Evolutionary conservation across 176 grass and related monocot species (phyloP), one percentile per base, ranked within the genome.

Genomic region (Oryza officinalis): DNA sequence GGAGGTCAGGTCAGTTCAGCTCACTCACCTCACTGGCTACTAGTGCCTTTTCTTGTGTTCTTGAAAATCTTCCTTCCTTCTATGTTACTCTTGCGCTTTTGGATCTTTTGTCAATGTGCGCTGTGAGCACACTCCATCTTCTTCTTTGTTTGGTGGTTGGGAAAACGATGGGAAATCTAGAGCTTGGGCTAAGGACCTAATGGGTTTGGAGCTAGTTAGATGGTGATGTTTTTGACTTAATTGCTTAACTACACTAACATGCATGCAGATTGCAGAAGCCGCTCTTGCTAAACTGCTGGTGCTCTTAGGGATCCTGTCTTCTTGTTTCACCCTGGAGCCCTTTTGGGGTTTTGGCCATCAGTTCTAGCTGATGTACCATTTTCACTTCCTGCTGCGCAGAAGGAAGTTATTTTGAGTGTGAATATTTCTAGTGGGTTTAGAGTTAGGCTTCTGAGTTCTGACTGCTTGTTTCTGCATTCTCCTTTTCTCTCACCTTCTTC

Each of bases 81-180:
- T 18, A 65, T 75, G 14, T 12, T 76, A 37, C 79, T 60, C 78
- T 27, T 47, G 15, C 79, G 67, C 33, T 69, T 27, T 45, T 40
- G 35, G 44, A 83, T 83, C 47, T 69, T 74, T 44, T 79, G 63
- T 81, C 50, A 41, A 46, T 64, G 10, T 63, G 75, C 8, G 37
- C 64, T 70, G 33, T 30, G 65, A 65, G 12, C 5, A 32, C 65
- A 71, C 64, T 82, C 13, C n/a, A 13, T 60, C 37, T 76, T 82
- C 47, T 38, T 69, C 49, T 41, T 67, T 67, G 88, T 74, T 74
- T 25, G 84, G 79, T 90, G 61, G 88, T 68, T 83, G 88, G 80
- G 83, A 86, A 90, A 86, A 86, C 35, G 88, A 86, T 73, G 84
- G 83, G 74, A 67, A 79, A 83, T 86, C 88, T 74, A 27, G 27